Conservation (phyloP, 2,329 filamentous ascomycete species). For the Fusarium sp. region DNA sequence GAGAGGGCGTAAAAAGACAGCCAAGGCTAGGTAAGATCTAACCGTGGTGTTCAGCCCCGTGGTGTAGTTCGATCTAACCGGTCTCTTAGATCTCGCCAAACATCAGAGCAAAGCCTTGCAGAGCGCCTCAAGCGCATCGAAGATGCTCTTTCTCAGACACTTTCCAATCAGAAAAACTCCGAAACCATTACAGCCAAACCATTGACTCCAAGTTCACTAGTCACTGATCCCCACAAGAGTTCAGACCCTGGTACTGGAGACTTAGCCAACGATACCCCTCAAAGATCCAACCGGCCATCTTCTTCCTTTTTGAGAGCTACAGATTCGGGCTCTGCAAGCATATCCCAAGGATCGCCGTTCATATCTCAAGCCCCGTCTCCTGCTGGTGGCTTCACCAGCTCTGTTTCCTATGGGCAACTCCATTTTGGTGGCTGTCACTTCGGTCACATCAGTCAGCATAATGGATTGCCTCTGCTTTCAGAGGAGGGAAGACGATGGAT, state of each 20-base stretch:
- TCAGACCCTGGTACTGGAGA: not conserved
- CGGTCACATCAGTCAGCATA: conserved; percentile 42
- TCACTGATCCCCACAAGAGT: not conserved
- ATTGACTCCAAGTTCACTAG: conserved; percentile 7
- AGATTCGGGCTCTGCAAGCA: conserved; percentile 7
- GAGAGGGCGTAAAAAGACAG: conserved; percentile 39
- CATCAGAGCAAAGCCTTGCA: conserved; percentile 32
- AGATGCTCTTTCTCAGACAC: conserved; percentile 32
- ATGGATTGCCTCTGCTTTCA: conserved; percentile 40
- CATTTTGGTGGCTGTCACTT: conserved; percentile 41
- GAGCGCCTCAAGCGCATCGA: conserved; percentile 41
- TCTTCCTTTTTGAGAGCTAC: conserved; percentile 13
- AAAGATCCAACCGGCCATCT: not conserved
- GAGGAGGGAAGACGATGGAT: conserved; percentile 40
- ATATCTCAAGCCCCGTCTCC: conserved; percentile 1
- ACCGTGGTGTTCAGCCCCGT: not conserved
- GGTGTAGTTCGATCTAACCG: not conserved
- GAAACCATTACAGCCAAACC: not conserved
- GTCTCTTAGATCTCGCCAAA: conserved; percentile 19
- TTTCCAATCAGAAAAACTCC: conserved; percentile 2
- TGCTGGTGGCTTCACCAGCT: conserved; percentile 4
- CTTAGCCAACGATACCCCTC: not conserved
- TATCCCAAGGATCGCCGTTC: not conserved
- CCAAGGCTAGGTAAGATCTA: conserved; percentile 27
- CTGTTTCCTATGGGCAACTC: conserved; percentile 40